Base-by-base conservation (phyloP, 2,329 filamentous ascomycete genomes). In the Aspergillus niger region DNA sequence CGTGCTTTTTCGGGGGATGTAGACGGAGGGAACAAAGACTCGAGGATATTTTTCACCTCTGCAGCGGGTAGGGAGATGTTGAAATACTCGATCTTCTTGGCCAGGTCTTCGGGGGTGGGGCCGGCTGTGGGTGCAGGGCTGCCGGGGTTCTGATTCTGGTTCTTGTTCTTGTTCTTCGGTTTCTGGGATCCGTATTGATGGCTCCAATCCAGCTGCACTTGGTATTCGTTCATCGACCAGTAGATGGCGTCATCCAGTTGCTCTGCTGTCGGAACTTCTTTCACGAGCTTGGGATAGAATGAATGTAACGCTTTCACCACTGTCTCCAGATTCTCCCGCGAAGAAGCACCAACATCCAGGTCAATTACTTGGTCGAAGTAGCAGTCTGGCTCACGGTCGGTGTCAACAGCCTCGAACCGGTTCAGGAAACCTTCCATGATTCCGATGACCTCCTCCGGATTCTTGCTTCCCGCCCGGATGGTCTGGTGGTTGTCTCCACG, bases 401-500 rank as follows among this genome's bases (percentile, higher is more conserved):
- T 79, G 65, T 93, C 85, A 60, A 92, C 83, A 20, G 89, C 85
- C 78, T 99, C 90, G 72, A 97, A 98, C 38, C 95, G 87, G 11
- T 85, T 77, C 66, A 99, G 83, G 77, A 99, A 99, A 3, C 92
- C 91, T 68, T 97, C 91, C 95, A 99, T 98, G 68, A 99, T 96
- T 5, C 86, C 86, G 50, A 95, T 82, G 58, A 95, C 91, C 74
- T 97, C 94, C 17, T 83, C 79, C 50, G 82, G 77, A 48, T 89
- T 85, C 58, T 91, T 89, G 49, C 86, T 89, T n/a, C 80, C 82
- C 10, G 94, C 93, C 70, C 95, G 92, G 61, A 99, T 98, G 0
- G 95, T 99, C 78, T 99, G 95, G 75, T 99, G 95, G 71, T 98
- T 98, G 75, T 99, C 92, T 13, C 95, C 95, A 22, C 95, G 89